A percentile compares a stretch with the other conserved stretches of the same genome.
Conservation (phyloP, 2,329 filamentous ascomycete genomes). For the Penicillium sp. region DNA sequence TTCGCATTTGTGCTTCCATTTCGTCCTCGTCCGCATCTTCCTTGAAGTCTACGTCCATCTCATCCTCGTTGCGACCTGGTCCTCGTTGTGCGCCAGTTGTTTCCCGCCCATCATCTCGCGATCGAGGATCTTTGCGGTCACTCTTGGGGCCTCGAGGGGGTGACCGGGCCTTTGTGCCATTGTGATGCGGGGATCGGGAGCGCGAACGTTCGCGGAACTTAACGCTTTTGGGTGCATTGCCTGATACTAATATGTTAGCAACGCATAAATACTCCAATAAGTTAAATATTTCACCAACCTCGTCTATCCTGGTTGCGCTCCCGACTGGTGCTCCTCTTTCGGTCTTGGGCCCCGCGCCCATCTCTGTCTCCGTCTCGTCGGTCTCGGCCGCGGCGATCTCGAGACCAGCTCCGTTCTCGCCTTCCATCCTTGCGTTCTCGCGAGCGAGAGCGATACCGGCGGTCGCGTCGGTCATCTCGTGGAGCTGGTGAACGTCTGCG, state of each 20-base stretch:
- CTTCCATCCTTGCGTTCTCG: slow-evolving; percentile 42
- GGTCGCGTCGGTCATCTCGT: slow-evolving; percentile 43
- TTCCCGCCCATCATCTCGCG: slow-evolving; percentile 23
- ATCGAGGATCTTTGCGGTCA: slow-evolving; percentile 34
- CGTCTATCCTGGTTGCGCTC: slow-evolving; percentile 42
- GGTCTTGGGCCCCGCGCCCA: slow-evolving; percentile 40
- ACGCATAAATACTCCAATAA: neutral
- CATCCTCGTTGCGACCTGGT: slow-evolving; percentile 30
- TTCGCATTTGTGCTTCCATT: slow-evolving; percentile 70
- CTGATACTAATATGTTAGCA: slow-evolving; percentile 17
- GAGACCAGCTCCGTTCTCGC: slow-evolving; percentile 46
- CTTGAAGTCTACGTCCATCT: slow-evolving; percentile 47
- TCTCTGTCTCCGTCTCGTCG: slow-evolving; percentile 38
- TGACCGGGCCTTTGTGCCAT: slow-evolving; percentile 37
- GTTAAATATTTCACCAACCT: slow-evolving; percentile 32
- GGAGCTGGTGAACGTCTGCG: slow-evolving; percentile 37
- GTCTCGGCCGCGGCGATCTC: slow-evolving; percentile 42
- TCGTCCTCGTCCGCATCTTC: slow-evolving; percentile 60
- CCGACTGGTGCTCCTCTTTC: slow-evolving; percentile 41
- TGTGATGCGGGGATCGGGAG: slow-evolving; percentile 35
- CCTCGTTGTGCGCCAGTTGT: slow-evolving; percentile 27
- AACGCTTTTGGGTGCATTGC: slow-evolving; percentile 32
- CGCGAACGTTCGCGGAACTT: slow-evolving; percentile 40
- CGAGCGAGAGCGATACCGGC: slow-evolving; percentile 42
- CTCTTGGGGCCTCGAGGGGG: slow-evolving; percentile 37